Evolutionary conservation across 1,139 yeast genomes (phyloP), one percentile per base, ranked within the genome.

Genomic region (Lodderomyces pseudojiufengensis): DNA sequence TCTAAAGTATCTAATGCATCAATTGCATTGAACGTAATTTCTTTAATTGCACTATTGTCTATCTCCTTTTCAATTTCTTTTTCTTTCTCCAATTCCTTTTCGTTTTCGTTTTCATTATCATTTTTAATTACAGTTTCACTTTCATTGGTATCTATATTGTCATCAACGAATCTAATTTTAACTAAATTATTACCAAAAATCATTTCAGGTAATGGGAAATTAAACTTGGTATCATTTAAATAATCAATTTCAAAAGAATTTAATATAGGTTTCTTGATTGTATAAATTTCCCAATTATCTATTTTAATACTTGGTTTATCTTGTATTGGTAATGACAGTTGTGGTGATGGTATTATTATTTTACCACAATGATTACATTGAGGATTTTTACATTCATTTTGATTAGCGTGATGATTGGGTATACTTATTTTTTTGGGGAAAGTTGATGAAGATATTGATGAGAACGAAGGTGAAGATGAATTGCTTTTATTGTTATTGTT

Each of bases 151-250:
- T 21, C 26, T n/a, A 16, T 13, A 3, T 24, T n/a, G 4, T 29
- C 34, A 11, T 16, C 35, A 30, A 63, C 69, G 41, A 67, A 59
- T 3, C 55, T 58, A 7, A 86, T 54, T 35, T 65, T 69, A n/a
- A 88, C 80, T 41, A 62, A 60, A 54, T 85, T 90, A 47, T 85
- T 80, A n/a, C 97, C 97, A 62, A 92, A 92, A 11, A 92, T 88
- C 98, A 92, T 92, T 55, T 92, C 99, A 0, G 99, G 99, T 36
- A 92, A 63, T 0, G 97, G 95, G 46, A 92, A 77, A 9, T 79
- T 78, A 40, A 83, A 71, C 38, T 71, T 51, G n/a, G 73, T 57
- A 5, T 72, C 76, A 5, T 40, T 32, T 48, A 83, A 72, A 9
- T 62, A 63, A 42, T 88, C 97, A 40, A 92, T 73, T 54, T 88